Evolutionary conservation across 2,329 filamentous ascomycete species (phyloP).

Genomic region (Ophiostoma sp.): DNA sequence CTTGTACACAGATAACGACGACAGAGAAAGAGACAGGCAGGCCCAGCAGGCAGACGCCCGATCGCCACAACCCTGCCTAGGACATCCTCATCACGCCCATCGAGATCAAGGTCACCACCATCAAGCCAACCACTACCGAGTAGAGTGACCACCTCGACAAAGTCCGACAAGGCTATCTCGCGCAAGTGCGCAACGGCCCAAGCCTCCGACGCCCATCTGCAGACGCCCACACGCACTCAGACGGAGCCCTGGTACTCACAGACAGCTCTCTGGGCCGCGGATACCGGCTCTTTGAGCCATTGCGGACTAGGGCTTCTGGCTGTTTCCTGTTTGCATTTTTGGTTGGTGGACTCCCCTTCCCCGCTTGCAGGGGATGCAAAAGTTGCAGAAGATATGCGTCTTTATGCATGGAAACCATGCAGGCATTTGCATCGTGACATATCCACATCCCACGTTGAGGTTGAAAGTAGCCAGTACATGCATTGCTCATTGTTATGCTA

Average conservation of each 20-base stretch:
- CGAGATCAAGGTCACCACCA: neutral
- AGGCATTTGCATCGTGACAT: neutral
- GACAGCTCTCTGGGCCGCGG: constrained; percentile 3
- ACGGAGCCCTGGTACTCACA: neutral
- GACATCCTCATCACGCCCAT: neutral
- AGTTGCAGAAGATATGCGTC: neutral
- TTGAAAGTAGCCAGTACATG: neutral
- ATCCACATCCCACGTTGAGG: neutral
- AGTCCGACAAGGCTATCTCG: neutral
- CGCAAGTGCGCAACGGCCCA: neutral
- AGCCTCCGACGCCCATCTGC: neutral
- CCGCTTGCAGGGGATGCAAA: neutral
- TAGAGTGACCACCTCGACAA: no score
- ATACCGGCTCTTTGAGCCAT: constrained; percentile 25
- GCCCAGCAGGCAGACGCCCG: neutral
- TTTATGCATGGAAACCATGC: neutral
- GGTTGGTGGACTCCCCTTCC: constrained; percentile 29
- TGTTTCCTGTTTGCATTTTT: constrained; percentile 35
- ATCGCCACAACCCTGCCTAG: neutral
- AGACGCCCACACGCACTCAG: neutral
- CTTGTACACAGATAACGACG: neutral
- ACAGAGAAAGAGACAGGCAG: neutral
- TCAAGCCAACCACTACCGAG: neutral
- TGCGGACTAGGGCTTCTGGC: constrained; percentile 33
- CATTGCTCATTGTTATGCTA: neutral